phyloP scores from a whole-genome alignment of 2,329 filamentous ascomycete genomes.

The Aspergillus jensenii region DNA sequence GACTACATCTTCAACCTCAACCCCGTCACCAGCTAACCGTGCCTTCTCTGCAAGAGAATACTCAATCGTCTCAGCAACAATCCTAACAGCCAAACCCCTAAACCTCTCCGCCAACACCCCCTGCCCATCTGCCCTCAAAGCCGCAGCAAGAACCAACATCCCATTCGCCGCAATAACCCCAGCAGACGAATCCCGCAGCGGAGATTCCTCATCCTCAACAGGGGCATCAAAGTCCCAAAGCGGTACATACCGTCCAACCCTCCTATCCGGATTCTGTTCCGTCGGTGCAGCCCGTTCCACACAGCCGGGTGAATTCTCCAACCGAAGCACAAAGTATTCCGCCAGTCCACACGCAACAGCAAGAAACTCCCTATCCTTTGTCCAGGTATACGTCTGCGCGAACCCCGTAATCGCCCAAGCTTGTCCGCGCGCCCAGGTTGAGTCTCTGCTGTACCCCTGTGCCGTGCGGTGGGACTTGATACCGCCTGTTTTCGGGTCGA shows the following conservation, averaged over 20 bases:
- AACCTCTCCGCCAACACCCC: background rate
- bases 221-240: constrained; percentile 27
- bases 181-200: constrained; percentile 42
- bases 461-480: constrained; percentile 22
- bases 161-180: constrained; percentile 46
- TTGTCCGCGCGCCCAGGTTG: constrained; percentile 27
- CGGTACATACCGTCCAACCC: constrained; percentile 16
- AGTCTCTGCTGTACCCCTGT: constrained; percentile 23
- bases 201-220: constrained; percentile 10
- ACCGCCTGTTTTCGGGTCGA: constrained; percentile 10
- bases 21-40: too few relatives aligned
- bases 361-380: constrained; percentile 24
- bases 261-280: background rate
- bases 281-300: background rate
- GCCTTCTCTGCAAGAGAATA: background rate
- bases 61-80: constrained; percentile 1
- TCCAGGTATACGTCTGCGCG: constrained; percentile 44
- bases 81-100: background rate
- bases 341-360: constrained; percentile 15
- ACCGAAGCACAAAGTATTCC: constrained; percentile 18
- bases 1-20: background rate
- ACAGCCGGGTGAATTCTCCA: constrained; percentile 8
- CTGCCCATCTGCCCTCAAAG: constrained; percentile 4
- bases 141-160: constrained; percentile 28
- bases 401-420: constrained; percentile 30